Conservation (phyloP, 148 eudicot genomes). For the Rhododendron ovatum region DNA sequence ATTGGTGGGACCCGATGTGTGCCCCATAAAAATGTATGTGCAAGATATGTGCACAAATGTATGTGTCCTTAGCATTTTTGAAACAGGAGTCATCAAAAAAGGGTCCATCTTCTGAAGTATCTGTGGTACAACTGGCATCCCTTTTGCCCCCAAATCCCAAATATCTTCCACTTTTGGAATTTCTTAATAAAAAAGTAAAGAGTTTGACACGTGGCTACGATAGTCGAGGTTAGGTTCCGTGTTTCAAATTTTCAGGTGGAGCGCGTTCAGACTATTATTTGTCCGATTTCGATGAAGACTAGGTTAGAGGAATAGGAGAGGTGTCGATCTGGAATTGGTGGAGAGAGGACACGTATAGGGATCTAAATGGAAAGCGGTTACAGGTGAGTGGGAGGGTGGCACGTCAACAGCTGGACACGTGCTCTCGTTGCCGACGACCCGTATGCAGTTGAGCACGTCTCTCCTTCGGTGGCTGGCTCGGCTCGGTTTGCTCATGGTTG, state of each 20-base stretch:
- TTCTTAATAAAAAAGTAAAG: neutral
- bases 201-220: neutral
- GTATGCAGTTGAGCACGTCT: neutral
- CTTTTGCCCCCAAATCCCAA: neutral
- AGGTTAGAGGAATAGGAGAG: neutral
- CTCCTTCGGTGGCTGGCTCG: neutral
- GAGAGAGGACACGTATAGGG: neutral
- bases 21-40: too few species aligned
- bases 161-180: neutral
- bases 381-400: neutral
- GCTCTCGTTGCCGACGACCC: neutral
- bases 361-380: neutral
- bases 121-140: neutral
- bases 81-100: neutral
- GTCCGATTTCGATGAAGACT: neutral
- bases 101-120: neutral
- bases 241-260: neutral
- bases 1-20: too few species aligned
- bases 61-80: too few species aligned
- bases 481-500: neutral
- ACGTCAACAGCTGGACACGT: neutral
- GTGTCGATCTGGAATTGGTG: neutral
- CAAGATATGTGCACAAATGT: too few species aligned
- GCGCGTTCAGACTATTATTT: neutral
- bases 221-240: neutral